Evolutionary conservation across 23 red algal genomes (phyloP).

Genomic region (Gracilaria gracilis): DNA sequence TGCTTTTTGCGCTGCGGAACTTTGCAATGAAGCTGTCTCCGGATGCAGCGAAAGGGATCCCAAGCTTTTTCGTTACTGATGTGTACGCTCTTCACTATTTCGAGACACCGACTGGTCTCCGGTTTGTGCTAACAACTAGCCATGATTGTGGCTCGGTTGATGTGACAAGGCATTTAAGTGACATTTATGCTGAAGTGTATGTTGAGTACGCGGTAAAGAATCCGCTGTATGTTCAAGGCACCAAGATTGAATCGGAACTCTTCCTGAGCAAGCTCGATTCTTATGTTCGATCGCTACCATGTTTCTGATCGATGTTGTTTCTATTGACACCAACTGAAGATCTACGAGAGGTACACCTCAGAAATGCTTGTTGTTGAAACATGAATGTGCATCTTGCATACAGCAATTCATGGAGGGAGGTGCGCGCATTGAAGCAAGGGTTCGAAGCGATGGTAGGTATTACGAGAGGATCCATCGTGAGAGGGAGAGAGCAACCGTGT

Average conservation of each 20-base stretch:
- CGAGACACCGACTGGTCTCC: constrained; percentile 92
- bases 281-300: constrained; percentile 82
- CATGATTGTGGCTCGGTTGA: constrained; percentile 76
- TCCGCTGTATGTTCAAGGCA: constrained; percentile 78
- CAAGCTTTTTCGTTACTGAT: constrained; percentile 84
- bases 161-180: constrained; percentile 72
- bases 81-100: constrained; percentile 94
- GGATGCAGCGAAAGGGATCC: constrained; percentile 35
- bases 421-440: too few relatives aligned
- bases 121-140: constrained; percentile 92
- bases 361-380: neutral
- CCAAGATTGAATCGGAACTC: constrained; percentile 55
- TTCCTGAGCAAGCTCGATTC: constrained; percentile 90
- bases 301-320: constrained; percentile 55
- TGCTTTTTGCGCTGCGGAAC: constrained; percentile 94
- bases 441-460: too few relatives aligned
- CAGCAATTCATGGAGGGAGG: too few relatives aligned
- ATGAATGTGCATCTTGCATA: neutral
- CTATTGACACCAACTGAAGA: neutral
- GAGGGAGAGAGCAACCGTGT: too few relatives aligned
- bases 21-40: constrained; percentile 88
- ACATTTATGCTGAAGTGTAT: constrained; percentile 85
- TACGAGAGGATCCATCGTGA: too few relatives aligned
- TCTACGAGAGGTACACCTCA: too few relatives aligned
- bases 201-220: constrained; percentile 92